phyloP scores from a whole-genome alignment of 139 green algal species.

The Chlorella ohadii region DNA sequence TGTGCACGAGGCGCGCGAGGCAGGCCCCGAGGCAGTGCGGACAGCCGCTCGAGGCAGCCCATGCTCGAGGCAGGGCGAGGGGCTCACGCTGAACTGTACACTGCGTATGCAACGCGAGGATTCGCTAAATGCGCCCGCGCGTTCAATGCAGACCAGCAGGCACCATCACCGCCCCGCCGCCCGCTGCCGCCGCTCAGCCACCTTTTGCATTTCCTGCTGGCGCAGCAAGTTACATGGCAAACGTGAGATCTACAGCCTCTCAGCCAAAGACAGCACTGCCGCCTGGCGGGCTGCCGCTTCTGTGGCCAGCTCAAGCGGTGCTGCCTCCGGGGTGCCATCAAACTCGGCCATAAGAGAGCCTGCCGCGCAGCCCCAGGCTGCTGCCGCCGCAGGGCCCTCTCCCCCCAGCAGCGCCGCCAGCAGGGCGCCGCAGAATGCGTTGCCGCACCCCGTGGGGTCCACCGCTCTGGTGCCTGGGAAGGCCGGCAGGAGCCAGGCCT shows the following conservation, averaged over 20 bases:
- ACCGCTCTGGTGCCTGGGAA: constrained; percentile 29
- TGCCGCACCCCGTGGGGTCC: constrained; percentile 71
- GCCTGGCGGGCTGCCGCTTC: constrained; percentile 13
- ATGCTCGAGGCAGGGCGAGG: no score
- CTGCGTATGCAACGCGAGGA: no score
- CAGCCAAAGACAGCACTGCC: neutral
- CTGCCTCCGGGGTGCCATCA: constrained; percentile 22
- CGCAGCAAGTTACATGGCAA: no score
- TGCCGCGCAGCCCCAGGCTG: constrained; percentile 52
- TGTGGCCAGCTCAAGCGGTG: neutral
- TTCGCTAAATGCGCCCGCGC: no score
- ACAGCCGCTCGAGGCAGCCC: no score
- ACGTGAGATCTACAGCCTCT: no score
- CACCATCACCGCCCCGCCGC: no score
- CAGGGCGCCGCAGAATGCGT: constrained; percentile 71
- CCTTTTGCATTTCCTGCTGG: no score
- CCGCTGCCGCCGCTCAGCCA: neutral
- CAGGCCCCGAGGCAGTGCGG: no score
- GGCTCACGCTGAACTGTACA: no score
- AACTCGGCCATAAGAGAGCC: constrained; percentile 51
- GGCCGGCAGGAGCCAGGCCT: constrained; percentile 22
- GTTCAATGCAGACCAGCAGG: no score
- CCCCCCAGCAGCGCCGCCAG: constrained; percentile 47
- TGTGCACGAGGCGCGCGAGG: no score
- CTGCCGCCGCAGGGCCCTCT: constrained; percentile 1